These are phyloP conservation scores for Conticribra guillardii DNA, from an alignment of 108 stramenopile genomes.

Conservation along the genomic window DNA sequence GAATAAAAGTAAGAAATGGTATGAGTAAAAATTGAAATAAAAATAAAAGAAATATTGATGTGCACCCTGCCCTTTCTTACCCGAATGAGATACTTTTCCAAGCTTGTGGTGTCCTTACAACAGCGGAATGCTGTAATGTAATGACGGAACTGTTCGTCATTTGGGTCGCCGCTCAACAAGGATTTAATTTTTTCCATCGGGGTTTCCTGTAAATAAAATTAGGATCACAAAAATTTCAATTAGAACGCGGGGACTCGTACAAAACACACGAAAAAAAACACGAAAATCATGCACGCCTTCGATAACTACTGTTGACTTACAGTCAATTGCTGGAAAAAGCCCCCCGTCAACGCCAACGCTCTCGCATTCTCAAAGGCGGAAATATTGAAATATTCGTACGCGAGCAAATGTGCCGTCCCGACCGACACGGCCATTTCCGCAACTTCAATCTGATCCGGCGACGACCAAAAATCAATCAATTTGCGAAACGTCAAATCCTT, in stretches of 20 bases:
- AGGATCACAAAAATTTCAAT: no score
- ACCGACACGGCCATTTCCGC: slow-evolving; percentile 1
- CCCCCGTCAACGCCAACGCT: background rate
- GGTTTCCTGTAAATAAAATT: no score
- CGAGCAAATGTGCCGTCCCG: slow-evolving; percentile 8
- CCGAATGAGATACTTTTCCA: no score
- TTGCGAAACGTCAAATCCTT: background rate
- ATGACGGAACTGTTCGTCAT: no score
- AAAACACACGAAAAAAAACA: no score
- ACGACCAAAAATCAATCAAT: slow-evolving; percentile 7
- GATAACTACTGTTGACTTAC: slow-evolving; percentile 3
- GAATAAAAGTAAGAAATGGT: background rate
- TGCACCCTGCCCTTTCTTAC: background rate
- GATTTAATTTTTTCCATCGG: no score
- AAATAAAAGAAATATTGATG: background rate
- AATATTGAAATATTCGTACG: slow-evolving; percentile 4
- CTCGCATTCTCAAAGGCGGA: background rate
- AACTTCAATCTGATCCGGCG: background rate
- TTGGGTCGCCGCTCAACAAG: no score
- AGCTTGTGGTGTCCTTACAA: no score
- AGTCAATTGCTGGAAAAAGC: slow-evolving; percentile 9
- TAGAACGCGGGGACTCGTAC: no score
- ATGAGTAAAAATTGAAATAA: background rate
- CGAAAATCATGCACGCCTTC: background rate
- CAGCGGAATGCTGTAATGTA: no score